Base-by-base conservation (phyloP, 2,329 filamentous ascomycete species). In the Fusarium nisikadoi region DNA sequence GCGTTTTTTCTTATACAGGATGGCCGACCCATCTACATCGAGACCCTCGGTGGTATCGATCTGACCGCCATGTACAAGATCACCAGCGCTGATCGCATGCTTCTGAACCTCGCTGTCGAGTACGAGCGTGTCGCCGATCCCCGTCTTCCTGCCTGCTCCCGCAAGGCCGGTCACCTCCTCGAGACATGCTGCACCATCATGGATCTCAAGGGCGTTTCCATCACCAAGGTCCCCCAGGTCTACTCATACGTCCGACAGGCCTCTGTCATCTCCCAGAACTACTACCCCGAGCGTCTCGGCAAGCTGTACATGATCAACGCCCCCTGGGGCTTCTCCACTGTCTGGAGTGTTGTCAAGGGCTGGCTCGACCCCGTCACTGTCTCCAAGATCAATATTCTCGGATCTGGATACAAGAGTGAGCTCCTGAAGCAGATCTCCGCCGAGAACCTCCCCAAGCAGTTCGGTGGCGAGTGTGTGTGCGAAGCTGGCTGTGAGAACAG, bases 111-210 rank as follows among this genome's bases (percentile, higher is more conserved):
- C 46, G 95, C 97, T 53, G 92, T 95, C 81, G 96, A 99, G 86
- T 99, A 99, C 86, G 96, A 99, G 87, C 97, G 95, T 83, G 89
- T 98, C 76, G 89, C 94, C 75, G 95, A 98, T 83, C 95, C 95
- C 19, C 93, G 96, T 75, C 89, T 99, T 62, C 96, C 96, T 57
- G 95, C 96, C 75, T 98, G 94, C 88, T 97, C 94, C 62, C 94
- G 95, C 83, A 97, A 97, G 85, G 87, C 92, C 29, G 94, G 93
- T 78, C 90, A 92, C 79, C 91, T 99, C 64, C 92, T 98, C 79
- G 96, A 99, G 87, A 99, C 96, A 29, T 98, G 94, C 87, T 98
- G 96, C 91, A 95, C 93, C 73, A 94, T 99, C 84, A 96, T 98
- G 92, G 96, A 99, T 84, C 89, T 98, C 82, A 97, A 97, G 87